A percentile compares a stretch with the other conserved stretches of the same genome.
Evolutionary conservation across 306 rosid species (phyloP).

Genomic region (Hylodesmum podocarpum): DNA sequence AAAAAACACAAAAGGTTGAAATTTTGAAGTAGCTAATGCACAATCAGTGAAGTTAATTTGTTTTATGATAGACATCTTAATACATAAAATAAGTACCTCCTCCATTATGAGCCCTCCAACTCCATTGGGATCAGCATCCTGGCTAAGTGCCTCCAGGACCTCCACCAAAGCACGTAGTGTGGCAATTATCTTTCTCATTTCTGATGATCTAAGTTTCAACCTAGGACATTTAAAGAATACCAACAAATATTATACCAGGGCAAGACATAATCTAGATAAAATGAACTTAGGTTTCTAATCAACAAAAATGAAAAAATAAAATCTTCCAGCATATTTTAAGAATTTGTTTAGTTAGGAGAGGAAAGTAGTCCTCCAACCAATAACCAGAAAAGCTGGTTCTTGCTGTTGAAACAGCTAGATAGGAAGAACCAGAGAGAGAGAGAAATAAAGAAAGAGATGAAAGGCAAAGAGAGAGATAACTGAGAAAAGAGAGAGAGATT

Average conservation of each 20-base stretch:
- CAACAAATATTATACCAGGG: conserved; percentile 10
- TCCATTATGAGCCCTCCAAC: conserved; percentile 80
- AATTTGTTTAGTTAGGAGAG: not conserved
- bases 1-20: conserved; percentile 4
- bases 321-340: conserved; percentile 8
- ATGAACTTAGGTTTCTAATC: not conserved
- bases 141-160: conserved; percentile 88
- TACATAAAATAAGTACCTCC: conserved; percentile 65
- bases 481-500: no score
- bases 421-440: no score
- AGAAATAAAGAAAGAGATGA: no score
- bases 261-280: conserved; percentile 11
- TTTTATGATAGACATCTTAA: conserved; percentile 20
- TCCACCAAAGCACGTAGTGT: conserved; percentile 83
- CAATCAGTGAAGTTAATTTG: conserved; percentile 8
- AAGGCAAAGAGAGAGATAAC: no score
- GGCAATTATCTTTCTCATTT: conserved; percentile 74
- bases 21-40: conserved; percentile 7
- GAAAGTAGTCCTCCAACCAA: not conserved
- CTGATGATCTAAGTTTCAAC: conserved; percentile 53
- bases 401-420: no score
- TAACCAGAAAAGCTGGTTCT: no score
- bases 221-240: conserved; percentile 39
- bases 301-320: conserved; percentile 2
- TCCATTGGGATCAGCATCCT: conserved; percentile 78